Base-by-base conservation (phyloP, 2,329 filamentous ascomycete species). In the Aurifilum marmelostoma region DNA sequence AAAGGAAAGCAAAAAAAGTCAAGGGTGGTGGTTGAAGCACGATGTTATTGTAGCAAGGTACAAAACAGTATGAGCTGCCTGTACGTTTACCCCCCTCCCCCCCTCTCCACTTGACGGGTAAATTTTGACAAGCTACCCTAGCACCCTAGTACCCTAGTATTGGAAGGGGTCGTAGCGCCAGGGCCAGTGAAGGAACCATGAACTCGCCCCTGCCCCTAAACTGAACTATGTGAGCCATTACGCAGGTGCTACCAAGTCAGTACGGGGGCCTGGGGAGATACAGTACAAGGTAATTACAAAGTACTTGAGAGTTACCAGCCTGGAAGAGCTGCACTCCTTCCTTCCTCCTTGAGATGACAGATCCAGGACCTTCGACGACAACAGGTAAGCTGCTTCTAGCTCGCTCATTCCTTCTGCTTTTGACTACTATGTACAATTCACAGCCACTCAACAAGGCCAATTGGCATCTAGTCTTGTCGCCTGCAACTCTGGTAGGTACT, bases 31-130 rank as follows among this genome's bases (percentile, higher is more conserved):
- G 16, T n/a, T 47, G 43, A 29, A 16, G 16, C 29, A n/a, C 29
- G 32, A 60, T 66, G 62, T 64, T 11, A 60, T 18, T 8, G 56
- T 32, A 34, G 34, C n/a, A 60, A 5, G 56, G 34, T 34, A 34
- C 34, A 4, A 8, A 11, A 60, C 43, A 8, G 18, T n/a, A 47
- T 47, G 43, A 47, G 56, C 56, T 59, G 37, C 29, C 34, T 21
- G 43, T 47, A 3, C 34, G 8, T 7, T 6, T 39, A 39, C 37
- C 5, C 9, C 6, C 41, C 41, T 6, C 43, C 18, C 43, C 18
- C 41, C 3, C 5, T 12, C 39, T 12, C 3, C n/a, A n/a, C n/a
- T 34, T n/a, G 43, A 21, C 21, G 43, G 16, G 56, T 32, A 37
- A 16, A 34, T 2, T 60, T 29, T 60, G 34, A 34, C 29, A n/a